These are phyloP conservation scores for Fusarium oxysporum DNA, from an alignment of 2,329 filamentous ascomycete genomes.

Conservation along the genomic window DNA sequence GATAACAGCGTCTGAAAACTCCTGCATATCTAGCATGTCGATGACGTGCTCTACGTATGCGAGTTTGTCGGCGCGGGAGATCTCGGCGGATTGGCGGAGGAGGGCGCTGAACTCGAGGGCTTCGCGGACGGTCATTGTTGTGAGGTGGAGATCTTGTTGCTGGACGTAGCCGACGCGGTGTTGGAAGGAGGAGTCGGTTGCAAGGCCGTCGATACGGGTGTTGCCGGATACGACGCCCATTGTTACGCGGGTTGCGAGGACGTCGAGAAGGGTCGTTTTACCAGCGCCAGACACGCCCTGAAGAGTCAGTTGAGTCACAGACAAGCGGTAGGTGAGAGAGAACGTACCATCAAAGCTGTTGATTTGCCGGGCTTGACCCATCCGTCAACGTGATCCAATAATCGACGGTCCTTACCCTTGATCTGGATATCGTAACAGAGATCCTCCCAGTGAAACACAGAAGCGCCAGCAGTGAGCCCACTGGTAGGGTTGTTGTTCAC, in stretches of 20 bases:
- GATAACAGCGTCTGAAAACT: slow-evolving; percentile 75
- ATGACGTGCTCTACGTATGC: slow-evolving; percentile 48
- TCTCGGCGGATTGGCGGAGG: slow-evolving; percentile 72
- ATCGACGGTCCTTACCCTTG: slow-evolving; percentile 71
- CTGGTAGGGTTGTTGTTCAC: not conserved
- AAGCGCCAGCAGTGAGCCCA: slow-evolving; percentile 26
- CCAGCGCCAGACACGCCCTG: slow-evolving; percentile 77
- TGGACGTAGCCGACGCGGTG: slow-evolving; percentile 79
- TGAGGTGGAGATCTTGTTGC: slow-evolving; percentile 77
- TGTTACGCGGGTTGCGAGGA: slow-evolving; percentile 77
- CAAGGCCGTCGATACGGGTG: slow-evolving; percentile 75
- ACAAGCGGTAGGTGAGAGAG: no score
- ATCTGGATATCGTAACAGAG: slow-evolving; percentile 73
- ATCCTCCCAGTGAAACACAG: slow-evolving; percentile 76
- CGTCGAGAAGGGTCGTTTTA: slow-evolving; percentile 80
- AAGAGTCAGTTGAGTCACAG: no score
- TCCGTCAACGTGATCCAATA: slow-evolving; percentile 78
- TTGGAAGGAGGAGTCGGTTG: slow-evolving; percentile 72
- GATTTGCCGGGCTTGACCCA: slow-evolving; percentile 82
- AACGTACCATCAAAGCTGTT: slow-evolving; percentile 60
- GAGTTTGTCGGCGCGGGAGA: slow-evolving; percentile 52
- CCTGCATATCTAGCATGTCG: slow-evolving; percentile 57
- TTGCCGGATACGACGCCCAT: slow-evolving; percentile 79
- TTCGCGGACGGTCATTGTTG: slow-evolving; percentile 71
- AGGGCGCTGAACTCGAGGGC: slow-evolving; percentile 70